These are phyloP conservation scores for Asterella californica DNA, from an alignment of 225 moss, liverwort and hornwort genomes.

Conservation along the genomic window DNA sequence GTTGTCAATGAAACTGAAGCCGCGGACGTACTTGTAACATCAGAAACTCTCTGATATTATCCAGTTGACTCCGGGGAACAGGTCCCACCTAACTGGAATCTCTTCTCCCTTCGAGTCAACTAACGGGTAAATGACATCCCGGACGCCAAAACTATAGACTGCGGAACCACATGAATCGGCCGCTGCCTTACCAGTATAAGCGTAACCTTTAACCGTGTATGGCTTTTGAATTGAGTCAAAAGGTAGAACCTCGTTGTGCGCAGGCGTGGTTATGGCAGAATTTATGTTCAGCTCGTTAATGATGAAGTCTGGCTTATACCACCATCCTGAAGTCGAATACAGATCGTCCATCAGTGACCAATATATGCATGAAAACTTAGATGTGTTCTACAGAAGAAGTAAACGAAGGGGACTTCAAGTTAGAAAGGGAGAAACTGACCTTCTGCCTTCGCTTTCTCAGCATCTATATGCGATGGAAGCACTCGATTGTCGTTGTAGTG, in stretches of 20 bases:
- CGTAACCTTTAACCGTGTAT: constrained; percentile 74
- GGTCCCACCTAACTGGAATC: background rate
- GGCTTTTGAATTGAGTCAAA: constrained; percentile 59
- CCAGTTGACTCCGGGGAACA: too few species aligned
- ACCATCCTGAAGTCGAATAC: constrained; percentile 64
- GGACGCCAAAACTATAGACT: too few species aligned
- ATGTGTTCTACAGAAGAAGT: background rate
- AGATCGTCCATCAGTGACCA: background rate
- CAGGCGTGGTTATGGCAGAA: constrained; percentile 75
- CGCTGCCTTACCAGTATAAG: constrained; percentile 66
- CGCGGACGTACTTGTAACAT: too few species aligned
- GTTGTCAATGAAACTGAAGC: too few species aligned
- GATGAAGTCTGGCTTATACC: constrained; percentile 96
- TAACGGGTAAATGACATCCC: too few species aligned
- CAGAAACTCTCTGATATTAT: too few species aligned
- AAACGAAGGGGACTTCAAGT: background rate
- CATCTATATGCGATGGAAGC: constrained; percentile 80
- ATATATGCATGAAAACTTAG: background rate
- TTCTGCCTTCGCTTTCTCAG: constrained; percentile 86
- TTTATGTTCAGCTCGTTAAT: constrained; percentile 98
- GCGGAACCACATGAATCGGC: background rate
- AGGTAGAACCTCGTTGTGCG: constrained; percentile 58
- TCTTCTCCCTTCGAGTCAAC: background rate
- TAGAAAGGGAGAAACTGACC: constrained; percentile 28
- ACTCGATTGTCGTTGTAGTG: constrained; percentile 96